Evolutionary conservation across 1,139 yeast species (phyloP).

Genomic region (Sugiyamaella xylanicola): DNA sequence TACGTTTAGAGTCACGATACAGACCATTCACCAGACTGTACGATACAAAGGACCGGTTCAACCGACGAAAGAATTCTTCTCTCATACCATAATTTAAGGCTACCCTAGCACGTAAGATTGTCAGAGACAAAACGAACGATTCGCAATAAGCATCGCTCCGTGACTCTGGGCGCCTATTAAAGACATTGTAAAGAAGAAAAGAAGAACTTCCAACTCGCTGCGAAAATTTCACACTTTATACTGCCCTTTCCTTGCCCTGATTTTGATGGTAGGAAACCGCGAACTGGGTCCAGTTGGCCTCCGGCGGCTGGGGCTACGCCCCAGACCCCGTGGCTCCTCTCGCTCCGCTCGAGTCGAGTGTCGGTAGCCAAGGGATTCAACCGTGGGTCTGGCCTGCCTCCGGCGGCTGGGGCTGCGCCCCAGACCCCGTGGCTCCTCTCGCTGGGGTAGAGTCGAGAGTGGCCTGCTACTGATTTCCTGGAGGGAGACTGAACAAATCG

Average conservation of each 20-base stretch:
- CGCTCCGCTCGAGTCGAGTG: not conserved
- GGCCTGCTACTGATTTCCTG: too few species aligned
- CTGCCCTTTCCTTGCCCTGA: not conserved
- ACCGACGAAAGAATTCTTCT: conserved; percentile 21
- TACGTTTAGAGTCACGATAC: conserved; percentile 35
- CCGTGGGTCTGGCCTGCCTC: not conserved
- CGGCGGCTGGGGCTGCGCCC: conserved; percentile 1
- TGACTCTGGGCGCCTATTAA: conserved; percentile 34
- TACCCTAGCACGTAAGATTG: conserved; percentile 33
- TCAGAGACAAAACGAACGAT: conserved; percentile 29
- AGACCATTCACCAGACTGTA: conserved; percentile 23
- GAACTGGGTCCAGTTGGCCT: not conserved
- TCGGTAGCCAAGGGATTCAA: too few species aligned
- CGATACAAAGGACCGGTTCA: conserved; percentile 34
- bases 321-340: not conserved
- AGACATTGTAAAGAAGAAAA: conserved; percentile 28
- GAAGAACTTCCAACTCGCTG: not conserved
- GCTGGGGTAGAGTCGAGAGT: not conserved
- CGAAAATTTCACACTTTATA: not conserved
- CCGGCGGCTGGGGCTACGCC: not conserved
- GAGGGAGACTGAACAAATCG: too few species aligned
- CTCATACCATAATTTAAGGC: conserved; percentile 26
- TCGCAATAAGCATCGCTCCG: conserved; percentile 29
- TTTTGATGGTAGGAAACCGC: not conserved
- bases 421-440: not conserved